Conservation (phyloP, 2,329 filamentous ascomycete genomes). For the Claviceps sp. region DNA sequence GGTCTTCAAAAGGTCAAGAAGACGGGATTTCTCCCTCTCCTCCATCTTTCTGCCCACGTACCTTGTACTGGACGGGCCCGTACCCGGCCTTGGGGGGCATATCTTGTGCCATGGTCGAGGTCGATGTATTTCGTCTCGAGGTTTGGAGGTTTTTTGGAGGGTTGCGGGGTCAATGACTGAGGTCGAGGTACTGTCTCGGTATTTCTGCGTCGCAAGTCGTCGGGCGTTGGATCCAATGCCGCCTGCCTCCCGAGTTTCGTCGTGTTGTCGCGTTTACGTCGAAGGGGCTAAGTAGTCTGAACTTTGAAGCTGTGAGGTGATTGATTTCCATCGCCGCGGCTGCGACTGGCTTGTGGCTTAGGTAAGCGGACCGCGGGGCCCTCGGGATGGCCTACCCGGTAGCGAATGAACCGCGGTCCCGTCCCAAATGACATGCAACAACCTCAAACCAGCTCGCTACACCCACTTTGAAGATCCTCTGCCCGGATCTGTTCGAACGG, state of each 20-base stretch:
- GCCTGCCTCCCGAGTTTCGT: constrained; percentile 1
- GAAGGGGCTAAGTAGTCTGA: not conserved
- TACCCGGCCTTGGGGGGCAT: constrained; percentile 94
- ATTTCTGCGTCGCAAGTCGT: not conserved
- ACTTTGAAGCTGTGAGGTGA: constrained; percentile 1
- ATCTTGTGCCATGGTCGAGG: constrained; percentile 79
- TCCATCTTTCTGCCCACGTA: constrained; percentile 26
- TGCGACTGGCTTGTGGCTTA: constrained; percentile 1
- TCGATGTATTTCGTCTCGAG: constrained; percentile 22
- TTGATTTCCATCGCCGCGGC: not conserved
- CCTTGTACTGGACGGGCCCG: constrained; percentile 93
- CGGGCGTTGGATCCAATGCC: not conserved
- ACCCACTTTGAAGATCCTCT: no score
- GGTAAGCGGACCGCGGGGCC: not conserved
- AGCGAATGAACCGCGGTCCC: no score
- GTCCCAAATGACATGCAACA: no score
- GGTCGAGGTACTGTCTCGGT: not conserved
- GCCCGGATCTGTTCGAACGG: no score
- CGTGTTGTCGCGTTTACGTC: not conserved
- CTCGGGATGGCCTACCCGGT: not conserved
- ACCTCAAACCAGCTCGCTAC: no score
- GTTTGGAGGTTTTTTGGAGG: not conserved
- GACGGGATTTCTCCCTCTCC: not conserved
- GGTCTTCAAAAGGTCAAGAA: no score
- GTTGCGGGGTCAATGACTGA: not conserved